Evolutionary conservation across 352 stramenopile species (phyloP).

Genomic region (Phytophthora foliorum): DNA sequence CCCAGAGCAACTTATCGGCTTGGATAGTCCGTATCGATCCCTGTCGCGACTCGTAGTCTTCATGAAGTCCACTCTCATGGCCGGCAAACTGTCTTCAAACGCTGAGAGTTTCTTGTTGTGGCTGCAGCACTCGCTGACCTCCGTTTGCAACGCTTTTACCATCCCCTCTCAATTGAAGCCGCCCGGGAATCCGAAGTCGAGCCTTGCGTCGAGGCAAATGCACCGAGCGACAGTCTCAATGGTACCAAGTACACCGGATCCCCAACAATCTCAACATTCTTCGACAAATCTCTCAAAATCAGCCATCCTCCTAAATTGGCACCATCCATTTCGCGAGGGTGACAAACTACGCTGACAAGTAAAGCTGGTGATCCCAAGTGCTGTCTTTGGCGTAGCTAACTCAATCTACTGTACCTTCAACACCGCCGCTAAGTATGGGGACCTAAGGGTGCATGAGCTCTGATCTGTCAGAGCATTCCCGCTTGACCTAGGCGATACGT

Average conservation of each 20-base stretch:
- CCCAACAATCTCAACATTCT: too few relatives aligned
- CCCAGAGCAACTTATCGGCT: constrained; percentile 8
- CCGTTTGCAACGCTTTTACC: neutral
- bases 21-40: constrained; percentile 35
- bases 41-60: constrained; percentile 75
- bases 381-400: constrained; percentile 95
- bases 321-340: too few relatives aligned
- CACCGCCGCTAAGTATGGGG: constrained; percentile 89
- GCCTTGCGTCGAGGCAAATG: neutral
- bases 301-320: too few relatives aligned
- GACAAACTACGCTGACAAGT: too few relatives aligned
- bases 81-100: constrained; percentile 95
- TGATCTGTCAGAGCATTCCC: constrained; percentile 69
- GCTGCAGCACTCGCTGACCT: constrained; percentile 43
- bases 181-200: neutral
- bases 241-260: too few relatives aligned
- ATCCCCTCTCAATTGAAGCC: neutral
- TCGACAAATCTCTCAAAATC: neutral
- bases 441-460: too few relatives aligned
- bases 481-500: constrained; percentile 91
- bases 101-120: constrained; percentile 88
- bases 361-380: too few relatives aligned
- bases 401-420: constrained; percentile 96
- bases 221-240: too few relatives aligned
- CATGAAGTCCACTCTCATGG: constrained; percentile 94